A percentile compares a stretch with the other conserved stretches of the same genome.
These are phyloP conservation scores for Hymenoscyphus salicellus DNA, from an alignment of 2,329 filamentous ascomycete genomes.

Conservation along the genomic window DNA sequence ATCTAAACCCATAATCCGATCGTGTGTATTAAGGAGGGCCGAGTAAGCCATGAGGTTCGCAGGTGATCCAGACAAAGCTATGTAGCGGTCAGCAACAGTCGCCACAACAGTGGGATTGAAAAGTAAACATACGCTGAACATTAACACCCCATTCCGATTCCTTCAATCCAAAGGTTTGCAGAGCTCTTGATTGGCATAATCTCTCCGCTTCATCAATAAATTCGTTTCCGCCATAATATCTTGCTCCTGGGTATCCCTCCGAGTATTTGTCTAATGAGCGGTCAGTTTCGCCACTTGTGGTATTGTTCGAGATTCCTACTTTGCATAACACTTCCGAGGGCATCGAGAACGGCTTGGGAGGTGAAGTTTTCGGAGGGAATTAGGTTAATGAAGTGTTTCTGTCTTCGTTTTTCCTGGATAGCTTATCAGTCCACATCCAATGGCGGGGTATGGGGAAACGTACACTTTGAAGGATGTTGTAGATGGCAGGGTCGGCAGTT, in stretches of 20 bases:
- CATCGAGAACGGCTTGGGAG: slow-evolving; percentile 87
- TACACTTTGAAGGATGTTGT: slow-evolving; percentile 87
- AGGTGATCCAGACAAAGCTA: slow-evolving; percentile 52
- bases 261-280: slow-evolving; percentile 81
- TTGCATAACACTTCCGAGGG: slow-evolving; percentile 90
- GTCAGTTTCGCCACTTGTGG: slow-evolving; percentile 40
- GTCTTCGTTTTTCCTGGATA: slow-evolving; percentile 81
- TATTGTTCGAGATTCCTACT: slow-evolving; percentile 52
- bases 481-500: slow-evolving; percentile 82
- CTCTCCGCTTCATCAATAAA: slow-evolving; percentile 89
- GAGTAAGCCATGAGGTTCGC: slow-evolving; percentile 85
- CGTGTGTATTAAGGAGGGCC: slow-evolving; percentile 86
- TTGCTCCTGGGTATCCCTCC: slow-evolving; percentile 91
- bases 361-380: slow-evolving; percentile 97
- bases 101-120: not conserved
- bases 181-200: slow-evolving; percentile 83
- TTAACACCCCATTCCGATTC: slow-evolving; percentile 93
- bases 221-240: slow-evolving; percentile 96
- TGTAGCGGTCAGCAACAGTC: slow-evolving; percentile 7
- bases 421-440: slow-evolving; percentile 12
- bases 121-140: slow-evolving; percentile 66
- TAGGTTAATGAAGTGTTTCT: slow-evolving; percentile 98
- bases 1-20: slow-evolving; percentile 94
- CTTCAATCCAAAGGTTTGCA: slow-evolving; percentile 82
- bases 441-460: slow-evolving; percentile 11